Conservation (phyloP, 768 basidiomycete species). For the Cytidiella melzeri region DNA sequence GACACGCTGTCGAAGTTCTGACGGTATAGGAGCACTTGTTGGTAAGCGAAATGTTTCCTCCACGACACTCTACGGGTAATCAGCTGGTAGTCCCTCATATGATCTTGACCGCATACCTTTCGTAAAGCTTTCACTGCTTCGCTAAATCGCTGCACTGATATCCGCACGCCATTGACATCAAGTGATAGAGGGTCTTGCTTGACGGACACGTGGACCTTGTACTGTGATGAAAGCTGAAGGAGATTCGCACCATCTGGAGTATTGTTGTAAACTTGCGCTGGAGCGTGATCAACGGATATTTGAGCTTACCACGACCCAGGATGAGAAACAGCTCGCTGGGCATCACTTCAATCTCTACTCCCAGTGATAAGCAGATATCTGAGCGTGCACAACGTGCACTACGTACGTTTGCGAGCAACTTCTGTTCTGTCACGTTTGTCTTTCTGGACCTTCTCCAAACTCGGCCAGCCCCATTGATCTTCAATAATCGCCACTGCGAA, state of each 20-base stretch:
- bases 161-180: conserved; percentile 51
- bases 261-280: too few species aligned
- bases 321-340: conserved; percentile 62
- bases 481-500: conserved; percentile 44
- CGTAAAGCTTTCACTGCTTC: conserved; percentile 44
- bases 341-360: conserved; percentile 48
- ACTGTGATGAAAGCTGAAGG: conserved; percentile 49
- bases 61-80: conserved; percentile 20
- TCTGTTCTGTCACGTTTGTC: conserved; percentile 45
- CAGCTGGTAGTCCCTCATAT: conserved; percentile 2
- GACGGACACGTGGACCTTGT: conserved; percentile 58
- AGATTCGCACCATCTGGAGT: conserved; percentile 60
- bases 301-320: conserved; percentile 60
- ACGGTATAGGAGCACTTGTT: conserved; percentile 33
- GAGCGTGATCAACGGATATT: too few species aligned
- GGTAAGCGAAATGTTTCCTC: conserved; percentile 39
- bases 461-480: conserved; percentile 64
- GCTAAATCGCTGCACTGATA: conserved; percentile 41
- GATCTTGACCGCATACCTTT: conserved; percentile 32
- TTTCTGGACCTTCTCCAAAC: conserved; percentile 46
- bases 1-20: conserved; percentile 51
- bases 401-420: conserved; percentile 40
- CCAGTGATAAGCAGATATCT: conserved; percentile 1
- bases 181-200: conserved; percentile 49
- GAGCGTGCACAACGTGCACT: not conserved